Conservation (phyloP, 768 basidiomycete genomes). For the Favolaschia claudopus region DNA sequence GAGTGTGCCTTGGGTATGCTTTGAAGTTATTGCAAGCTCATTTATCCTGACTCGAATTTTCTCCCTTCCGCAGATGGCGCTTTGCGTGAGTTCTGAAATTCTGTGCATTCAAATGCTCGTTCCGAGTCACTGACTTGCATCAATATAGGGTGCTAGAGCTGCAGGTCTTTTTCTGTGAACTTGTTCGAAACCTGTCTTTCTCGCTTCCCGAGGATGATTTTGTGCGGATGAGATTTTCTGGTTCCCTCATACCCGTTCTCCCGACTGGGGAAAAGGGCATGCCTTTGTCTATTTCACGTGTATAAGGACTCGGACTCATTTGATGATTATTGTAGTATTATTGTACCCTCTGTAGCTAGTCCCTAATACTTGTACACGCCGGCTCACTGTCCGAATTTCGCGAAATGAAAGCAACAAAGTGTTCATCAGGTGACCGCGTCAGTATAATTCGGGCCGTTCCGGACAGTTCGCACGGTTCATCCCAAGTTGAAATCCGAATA, state of each 20-base stretch:
- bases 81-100: constrained; percentile 5
- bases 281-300: too few relatives aligned
- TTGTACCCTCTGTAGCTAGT: too few relatives aligned
- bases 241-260: not conserved
- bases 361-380: too few relatives aligned
- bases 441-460: too few relatives aligned
- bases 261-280: not conserved
- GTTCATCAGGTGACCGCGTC: too few relatives aligned
- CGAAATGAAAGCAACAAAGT: too few relatives aligned
- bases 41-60: not conserved
- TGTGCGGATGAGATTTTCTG: not conserved
- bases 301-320: too few relatives aligned
- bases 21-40: not conserved
- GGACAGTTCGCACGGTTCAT: too few relatives aligned
- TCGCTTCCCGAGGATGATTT: not conserved
- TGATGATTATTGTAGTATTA: too few relatives aligned
- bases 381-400: too few relatives aligned
- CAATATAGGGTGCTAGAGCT: constrained; percentile 18
- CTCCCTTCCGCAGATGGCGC: constrained; percentile 9
- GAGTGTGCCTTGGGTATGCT: constrained; percentile 11
- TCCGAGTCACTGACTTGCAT: too few relatives aligned
- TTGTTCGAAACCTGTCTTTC: constrained; percentile 9
- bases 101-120: not conserved
- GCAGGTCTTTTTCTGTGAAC: constrained; percentile 3
- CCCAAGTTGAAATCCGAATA: too few relatives aligned